These are phyloP conservation scores for Dissophora ornata DNA, from an alignment of 192 early-diverging fungal genomes.

Conservation along the genomic window DNA sequence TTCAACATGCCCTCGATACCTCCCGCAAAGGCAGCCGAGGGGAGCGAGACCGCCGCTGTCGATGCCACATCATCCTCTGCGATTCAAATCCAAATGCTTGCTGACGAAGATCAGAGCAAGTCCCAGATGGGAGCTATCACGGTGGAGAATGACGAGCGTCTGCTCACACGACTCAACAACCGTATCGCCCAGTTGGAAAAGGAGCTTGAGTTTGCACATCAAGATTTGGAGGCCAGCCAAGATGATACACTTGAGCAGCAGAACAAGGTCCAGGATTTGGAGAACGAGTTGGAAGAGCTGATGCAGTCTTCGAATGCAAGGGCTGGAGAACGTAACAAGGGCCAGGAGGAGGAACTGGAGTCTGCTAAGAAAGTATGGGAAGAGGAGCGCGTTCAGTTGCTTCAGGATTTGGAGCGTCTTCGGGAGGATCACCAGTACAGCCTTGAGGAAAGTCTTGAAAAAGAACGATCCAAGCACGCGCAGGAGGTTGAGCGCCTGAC, in stretches of 20 bases:
- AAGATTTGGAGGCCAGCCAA: constrained; percentile 33
- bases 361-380: constrained; percentile 24
- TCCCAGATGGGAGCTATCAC: constrained; percentile 45
- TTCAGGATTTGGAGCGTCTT: constrained; percentile 20
- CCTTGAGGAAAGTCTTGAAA: constrained; percentile 8
- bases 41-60: neutral
- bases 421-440: constrained; percentile 23
- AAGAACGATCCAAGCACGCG: neutral
- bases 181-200: constrained; percentile 39
- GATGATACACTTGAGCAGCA: constrained; percentile 28
- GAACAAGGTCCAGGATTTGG: constrained; percentile 39
- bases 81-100: constrained; percentile 48
- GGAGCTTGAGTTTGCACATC: constrained; percentile 51
- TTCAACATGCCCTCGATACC: constrained; percentile 8
- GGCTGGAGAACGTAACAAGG: neutral
- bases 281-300: constrained; percentile 27
- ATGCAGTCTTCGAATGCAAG: neutral
- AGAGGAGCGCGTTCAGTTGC: constrained; percentile 14
- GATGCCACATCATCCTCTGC: constrained; percentile 11
- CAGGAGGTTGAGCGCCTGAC: constrained; percentile 11
- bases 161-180: constrained; percentile 47
- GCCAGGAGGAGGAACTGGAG: constrained; percentile 5
- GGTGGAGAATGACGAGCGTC: constrained; percentile 34
- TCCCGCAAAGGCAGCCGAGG: neutral
- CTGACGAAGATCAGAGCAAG: constrained; percentile 44